A percentile compares a stretch with the other conserved stretches of the same genome.
Evolutionary conservation across 2,329 filamentous ascomycete genomes (phyloP).

Genomic region (Aspergillus nomiae): DNA sequence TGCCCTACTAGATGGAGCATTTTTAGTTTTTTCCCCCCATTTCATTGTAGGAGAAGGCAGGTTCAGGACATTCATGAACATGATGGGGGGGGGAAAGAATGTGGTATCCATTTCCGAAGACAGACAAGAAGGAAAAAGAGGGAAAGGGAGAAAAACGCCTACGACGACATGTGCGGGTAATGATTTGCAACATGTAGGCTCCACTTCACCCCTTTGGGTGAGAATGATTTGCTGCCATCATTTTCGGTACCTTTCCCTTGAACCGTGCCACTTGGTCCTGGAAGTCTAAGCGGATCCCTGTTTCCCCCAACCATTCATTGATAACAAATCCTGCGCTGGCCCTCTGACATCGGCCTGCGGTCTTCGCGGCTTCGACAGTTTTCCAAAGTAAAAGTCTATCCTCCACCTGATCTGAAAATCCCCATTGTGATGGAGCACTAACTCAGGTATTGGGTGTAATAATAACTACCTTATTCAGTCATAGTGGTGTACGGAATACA

Average conservation of each 20-base stretch:
- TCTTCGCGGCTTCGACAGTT: conserved; percentile 18
- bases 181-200: conserved; percentile 24
- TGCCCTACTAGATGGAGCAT: not conserved
- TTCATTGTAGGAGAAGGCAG: not conserved
- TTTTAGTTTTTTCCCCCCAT: not conserved
- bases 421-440: not conserved
- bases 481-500: not conserved
- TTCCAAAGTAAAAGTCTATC: conserved; percentile 15
- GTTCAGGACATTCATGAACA: not conserved
- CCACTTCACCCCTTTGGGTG: conserved; percentile 8
- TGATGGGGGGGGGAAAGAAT: conserved; percentile 9
- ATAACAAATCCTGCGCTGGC: conserved; percentile 10
- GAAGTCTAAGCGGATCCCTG: conserved; percentile 10
- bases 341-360: conserved; percentile 3
- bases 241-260: conserved; percentile 21
- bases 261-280: conserved; percentile 20
- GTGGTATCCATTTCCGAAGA: conserved; percentile 24
- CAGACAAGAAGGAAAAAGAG: conserved; percentile 9
- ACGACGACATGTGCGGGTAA: conserved; percentile 22
- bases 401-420: conserved; percentile 11
- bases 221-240: conserved; percentile 16
- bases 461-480: not conserved
- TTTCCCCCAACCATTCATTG: conserved; percentile 8
- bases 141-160: conserved; percentile 11
- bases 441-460: not conserved